phyloP scores from a whole-genome alignment of 2,329 filamentous ascomycete genomes.

The Colletotrichum agaves region DNA sequence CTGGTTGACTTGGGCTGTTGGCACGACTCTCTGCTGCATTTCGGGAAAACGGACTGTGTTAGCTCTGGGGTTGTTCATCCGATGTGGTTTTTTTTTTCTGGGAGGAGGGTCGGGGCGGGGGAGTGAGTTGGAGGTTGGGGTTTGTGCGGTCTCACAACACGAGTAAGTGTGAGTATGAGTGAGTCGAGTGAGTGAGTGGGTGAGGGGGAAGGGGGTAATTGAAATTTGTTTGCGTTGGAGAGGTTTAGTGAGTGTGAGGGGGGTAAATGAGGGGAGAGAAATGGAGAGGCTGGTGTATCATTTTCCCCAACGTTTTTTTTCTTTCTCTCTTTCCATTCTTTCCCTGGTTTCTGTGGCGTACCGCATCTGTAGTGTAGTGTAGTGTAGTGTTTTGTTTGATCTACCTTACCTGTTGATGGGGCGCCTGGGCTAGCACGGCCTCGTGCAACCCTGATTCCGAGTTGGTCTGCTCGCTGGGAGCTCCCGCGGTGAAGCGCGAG shows the following conservation, averaged over 20 bases:
- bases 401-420: constrained; percentile 29
- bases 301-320: not conserved
- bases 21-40: constrained; percentile 34
- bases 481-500: constrained; percentile 32
- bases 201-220: not conserved
- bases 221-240: not conserved
- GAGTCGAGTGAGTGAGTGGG: constrained; percentile 9
- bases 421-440: constrained; percentile 33
- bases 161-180: constrained; percentile 13
- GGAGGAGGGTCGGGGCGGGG: not conserved
- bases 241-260: not conserved
- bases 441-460: constrained; percentile 31
- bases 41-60: not conserved
- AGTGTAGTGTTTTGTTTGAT: not conserved
- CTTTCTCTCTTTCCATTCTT: not conserved
- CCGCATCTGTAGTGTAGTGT: not conserved
- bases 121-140: no score
- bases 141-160: no score
- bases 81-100: not conserved
- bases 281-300: constrained; percentile 4
- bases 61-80: constrained; percentile 7
- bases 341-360: no score
- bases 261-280: not conserved
- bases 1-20: constrained; percentile 9
- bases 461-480: constrained; percentile 9